A percentile compares a stretch with the other conserved stretches of the same genome.
Evolutionary conservation across 179 eudicot genomes (phyloP).

Genomic region (Beta macrorhiza): DNA sequence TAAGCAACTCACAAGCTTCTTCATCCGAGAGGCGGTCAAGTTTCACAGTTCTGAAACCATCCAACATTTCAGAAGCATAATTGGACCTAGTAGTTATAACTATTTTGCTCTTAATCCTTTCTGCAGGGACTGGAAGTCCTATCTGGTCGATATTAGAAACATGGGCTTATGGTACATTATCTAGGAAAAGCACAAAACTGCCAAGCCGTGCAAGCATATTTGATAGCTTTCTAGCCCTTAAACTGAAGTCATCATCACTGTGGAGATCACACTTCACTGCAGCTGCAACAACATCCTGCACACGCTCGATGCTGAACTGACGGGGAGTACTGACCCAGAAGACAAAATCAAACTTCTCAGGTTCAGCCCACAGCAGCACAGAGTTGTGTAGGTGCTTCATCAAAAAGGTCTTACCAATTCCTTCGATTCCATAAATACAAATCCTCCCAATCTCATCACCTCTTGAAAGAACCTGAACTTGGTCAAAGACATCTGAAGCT

Average conservation of each 20-base stretch:
- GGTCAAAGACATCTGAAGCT: slow-evolving; percentile 3
- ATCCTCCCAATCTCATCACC: slow-evolving; percentile 9
- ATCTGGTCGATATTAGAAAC: background rate
- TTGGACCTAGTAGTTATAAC: too few relatives aligned
- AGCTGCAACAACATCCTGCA: slow-evolving; percentile 22
- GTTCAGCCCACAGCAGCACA: background rate
- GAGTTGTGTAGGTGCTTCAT: background rate
- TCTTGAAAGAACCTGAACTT: background rate
- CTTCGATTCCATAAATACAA: background rate
- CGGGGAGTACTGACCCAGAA: slow-evolving; percentile 19
- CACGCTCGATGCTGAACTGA: slow-evolving; percentile 10
- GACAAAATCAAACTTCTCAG: slow-evolving; percentile 7
- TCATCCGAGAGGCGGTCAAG: slow-evolving; percentile 9
- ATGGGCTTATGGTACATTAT: slow-evolving; percentile 9
- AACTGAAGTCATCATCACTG: background rate
- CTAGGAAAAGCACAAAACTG: slow-evolving; percentile 20
- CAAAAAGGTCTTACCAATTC: slow-evolving; percentile 6
- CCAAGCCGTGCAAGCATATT: background rate
- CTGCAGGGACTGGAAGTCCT: slow-evolving; percentile 18
- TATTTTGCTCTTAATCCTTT: slow-evolving; percentile 17
- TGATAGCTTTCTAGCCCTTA: slow-evolving; percentile 10
- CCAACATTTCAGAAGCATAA: too few relatives aligned
- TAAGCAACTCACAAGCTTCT: slow-evolving; percentile 18
- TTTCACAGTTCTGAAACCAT: too few relatives aligned
- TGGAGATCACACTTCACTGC: slow-evolving; percentile 19